Percentiles rank a stretch among this genome's conserved stretches.
These are phyloP conservation scores for Epicoccum nigrum DNA, from an alignment of 2,329 filamentous ascomycete genomes.

Conservation along the genomic window DNA sequence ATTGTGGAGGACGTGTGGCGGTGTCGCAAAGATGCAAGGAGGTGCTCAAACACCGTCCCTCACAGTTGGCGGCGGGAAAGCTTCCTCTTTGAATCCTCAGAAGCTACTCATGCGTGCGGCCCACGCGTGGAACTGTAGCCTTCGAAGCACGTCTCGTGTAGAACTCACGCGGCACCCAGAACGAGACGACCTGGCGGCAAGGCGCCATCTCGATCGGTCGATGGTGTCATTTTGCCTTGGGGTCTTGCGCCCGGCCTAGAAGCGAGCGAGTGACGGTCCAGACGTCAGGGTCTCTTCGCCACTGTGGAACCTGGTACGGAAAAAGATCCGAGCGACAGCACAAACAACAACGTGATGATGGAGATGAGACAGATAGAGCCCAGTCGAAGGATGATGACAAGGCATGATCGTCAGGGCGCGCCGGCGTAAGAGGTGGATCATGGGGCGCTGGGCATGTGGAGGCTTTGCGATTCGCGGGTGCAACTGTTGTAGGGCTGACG, in stretches of 20 bases:
- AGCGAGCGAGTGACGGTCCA: conserved; percentile 16
- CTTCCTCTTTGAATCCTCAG: conserved; percentile 8
- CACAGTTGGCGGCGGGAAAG: conserved; percentile 1
- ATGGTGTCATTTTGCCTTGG: conserved; percentile 17
- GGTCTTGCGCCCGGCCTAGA: conserved; percentile 11
- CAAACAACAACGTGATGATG: neutral
- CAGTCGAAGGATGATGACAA: conserved; percentile 1
- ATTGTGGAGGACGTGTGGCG: neutral
- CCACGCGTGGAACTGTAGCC: conserved; percentile 7
- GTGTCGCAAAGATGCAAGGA: neutral
- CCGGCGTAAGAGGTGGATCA: conserved; percentile 5
- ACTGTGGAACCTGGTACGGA: conserved; percentile 6
- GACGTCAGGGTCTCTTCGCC: conserved; percentile 11
- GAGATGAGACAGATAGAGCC: conserved; percentile 2
- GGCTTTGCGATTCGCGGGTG: conserved; percentile 5
- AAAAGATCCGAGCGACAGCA: neutral
- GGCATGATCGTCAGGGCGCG: conserved; percentile 9
- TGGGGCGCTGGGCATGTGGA: conserved; percentile 9
- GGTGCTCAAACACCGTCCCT: neutral
- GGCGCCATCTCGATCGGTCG: conserved; percentile 14
- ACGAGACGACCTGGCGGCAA: conserved; percentile 8
- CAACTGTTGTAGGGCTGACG: conserved; percentile 7
- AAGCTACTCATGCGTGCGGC: conserved; percentile 7
- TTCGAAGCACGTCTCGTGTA: conserved; percentile 7
- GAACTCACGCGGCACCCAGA: conserved; percentile 9